Evolutionary conservation across 106 monocot species (phyloP), one percentile per base, ranked within the genome.

Genomic region (Acorus calamus): DNA sequence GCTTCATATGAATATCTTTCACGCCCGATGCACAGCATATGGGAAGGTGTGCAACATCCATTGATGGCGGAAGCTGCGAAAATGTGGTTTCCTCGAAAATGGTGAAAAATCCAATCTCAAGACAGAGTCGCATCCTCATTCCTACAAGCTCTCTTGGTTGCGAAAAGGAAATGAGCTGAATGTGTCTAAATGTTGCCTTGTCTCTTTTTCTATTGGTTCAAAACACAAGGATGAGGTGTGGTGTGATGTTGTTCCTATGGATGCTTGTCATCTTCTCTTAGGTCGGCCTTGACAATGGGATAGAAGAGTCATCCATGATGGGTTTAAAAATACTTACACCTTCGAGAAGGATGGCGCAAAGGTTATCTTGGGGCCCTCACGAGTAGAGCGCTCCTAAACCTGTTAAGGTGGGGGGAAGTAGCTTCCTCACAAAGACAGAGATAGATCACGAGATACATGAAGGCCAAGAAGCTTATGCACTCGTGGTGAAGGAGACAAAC

Each of bases 251-350:
- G 51, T 64, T 3, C 50, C 51, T 3, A 64, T 64, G 51, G 51
- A 64, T 64, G 64, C 64, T 7, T 51, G 64, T 52, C 51, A 50
- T 52, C 42, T 64, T 7, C 41, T 64, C 42, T 52, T 64, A 3
- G 64, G 51, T 5, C 11, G 49, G 11, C 48, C 62, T 49, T 49
- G 62, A 11, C 8, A 46, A n/a, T 61, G 11, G 11, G 4, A 61
- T 11, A 2, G 13, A 62, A 14, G 2, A 6, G 47, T 13, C 12
- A 49, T 49, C 0, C 49, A 62, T 52, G 64, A 64, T 64, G 51
- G 51, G 3, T 52, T 8, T 8, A 64, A 64, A 51, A 64, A 64
- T 52, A 64, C 64, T 41, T 64, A 64, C 13, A 28, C 8, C 8
- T 63, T 63, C 0, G 3, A 4, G 3, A 11, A 46, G 2, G 61